Conservation (phyloP, 495 filamentous ascomycete species). For the Achaetomiella virescens region DNA sequence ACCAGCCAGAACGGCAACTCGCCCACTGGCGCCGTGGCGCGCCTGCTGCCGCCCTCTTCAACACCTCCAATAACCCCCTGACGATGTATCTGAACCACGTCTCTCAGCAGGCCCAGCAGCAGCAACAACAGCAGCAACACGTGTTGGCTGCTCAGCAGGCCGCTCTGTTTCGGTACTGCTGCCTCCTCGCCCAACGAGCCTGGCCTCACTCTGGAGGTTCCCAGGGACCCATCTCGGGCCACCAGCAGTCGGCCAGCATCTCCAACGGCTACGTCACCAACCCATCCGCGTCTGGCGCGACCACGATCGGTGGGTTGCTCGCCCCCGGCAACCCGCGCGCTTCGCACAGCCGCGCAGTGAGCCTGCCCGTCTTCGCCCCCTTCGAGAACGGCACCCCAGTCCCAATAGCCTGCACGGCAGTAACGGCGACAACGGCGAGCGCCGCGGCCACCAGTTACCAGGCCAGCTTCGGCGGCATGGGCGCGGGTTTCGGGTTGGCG, state of each 20-base stretch:
- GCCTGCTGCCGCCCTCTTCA: conserved; percentile 58
- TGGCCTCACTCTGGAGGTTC: conserved; percentile 46
- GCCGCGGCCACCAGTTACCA: conserved; percentile 53
- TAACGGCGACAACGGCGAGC: conserved; percentile 34
- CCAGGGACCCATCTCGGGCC: conserved; percentile 49
- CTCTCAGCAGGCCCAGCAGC: conserved; percentile 70
- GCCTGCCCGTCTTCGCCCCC: conserved; percentile 60
- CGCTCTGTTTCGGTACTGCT: conserved; percentile 52
- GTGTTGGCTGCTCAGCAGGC: conserved; percentile 54
- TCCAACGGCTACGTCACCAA: conserved; percentile 51
- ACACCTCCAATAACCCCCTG: conserved; percentile 79
- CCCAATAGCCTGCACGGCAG: conserved; percentile 41
- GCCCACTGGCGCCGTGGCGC: conserved; percentile 37
- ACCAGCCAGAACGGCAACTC: conserved; percentile 50
- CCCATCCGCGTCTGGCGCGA: conserved; percentile 50
- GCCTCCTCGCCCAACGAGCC: conserved; percentile 49
- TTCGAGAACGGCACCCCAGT: conserved; percentile 46
- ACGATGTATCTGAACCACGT: conserved; percentile 91
- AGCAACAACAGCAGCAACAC: conserved; percentile 64
- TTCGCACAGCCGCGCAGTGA: conserved; percentile 79
- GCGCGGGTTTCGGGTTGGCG: conserved; percentile 43
- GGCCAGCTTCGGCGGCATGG: conserved; percentile 47
- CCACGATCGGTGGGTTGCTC: conserved; percentile 66
- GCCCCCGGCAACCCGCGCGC: conserved; percentile 62
- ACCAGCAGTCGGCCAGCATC: conserved; percentile 57